Evolutionary conservation across 495 filamentous ascomycete species (phyloP), one percentile per base, ranked within the genome.

Genomic region (Choiromyces venosus): DNA sequence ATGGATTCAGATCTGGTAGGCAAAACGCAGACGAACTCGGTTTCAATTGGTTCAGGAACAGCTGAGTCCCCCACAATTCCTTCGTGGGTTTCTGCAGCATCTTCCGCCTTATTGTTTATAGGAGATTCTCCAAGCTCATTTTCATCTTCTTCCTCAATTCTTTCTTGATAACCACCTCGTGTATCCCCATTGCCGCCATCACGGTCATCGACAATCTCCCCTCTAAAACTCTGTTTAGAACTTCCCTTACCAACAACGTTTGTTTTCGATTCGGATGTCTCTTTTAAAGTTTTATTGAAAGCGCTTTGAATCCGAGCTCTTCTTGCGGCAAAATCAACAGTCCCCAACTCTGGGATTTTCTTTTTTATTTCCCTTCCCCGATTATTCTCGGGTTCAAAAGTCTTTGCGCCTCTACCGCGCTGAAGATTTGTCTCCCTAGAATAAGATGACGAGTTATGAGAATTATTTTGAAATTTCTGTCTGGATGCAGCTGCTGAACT

Each of bases 281-380:
- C 87, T 75, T 87, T 85, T 40, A 90, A 83, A 8, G 86, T 88
- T 61, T 87, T 85, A 42, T 87, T 90, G 73, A 90, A 88, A 7
- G 89, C 89, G 70, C 88, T 87, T 76, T 90, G 88, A 68, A 91
- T 91, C 69, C 84, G 84, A 69, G 88, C 87, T 71, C 89, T 85
- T 39, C 89, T 84, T 68, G 87, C 88, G 46, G 86, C 89, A 78
- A 91, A 90, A 81, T 91, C 88, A 16, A 91, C 85, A 72, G 85
- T 85, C 3, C 87, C 87, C 66, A 91, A 61, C 67, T 81, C 79
- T 9, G 79, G 79, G 61, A 81, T 81, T 19, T 79, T 81, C 69
- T 73, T 79, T 44, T 81, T 81, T 35, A 73, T 19, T 44, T 80
- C 78, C 65, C 73, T 80, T 82, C 76, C 72, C 83, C 82, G 61